phyloP scores from a whole-genome alignment of 805 yeast species.

The Saccharomycopsis sp. region DNA sequence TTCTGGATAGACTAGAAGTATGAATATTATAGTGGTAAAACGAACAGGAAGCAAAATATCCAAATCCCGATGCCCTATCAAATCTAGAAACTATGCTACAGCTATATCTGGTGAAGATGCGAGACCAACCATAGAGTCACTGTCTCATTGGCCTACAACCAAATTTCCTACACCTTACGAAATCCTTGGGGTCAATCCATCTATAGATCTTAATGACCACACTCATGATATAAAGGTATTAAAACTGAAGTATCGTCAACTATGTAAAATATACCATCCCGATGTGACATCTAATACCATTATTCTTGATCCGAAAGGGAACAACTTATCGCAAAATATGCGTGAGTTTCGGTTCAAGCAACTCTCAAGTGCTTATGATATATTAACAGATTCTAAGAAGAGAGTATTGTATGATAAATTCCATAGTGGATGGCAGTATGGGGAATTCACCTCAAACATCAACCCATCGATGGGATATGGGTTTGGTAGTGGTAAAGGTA shows the following conservation, averaged over 20 bases:
- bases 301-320: slow-evolving; percentile 15
- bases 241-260: slow-evolving; percentile 36
- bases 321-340: slow-evolving; percentile 22
- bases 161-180: slow-evolving; percentile 42
- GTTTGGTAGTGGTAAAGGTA: neutral
- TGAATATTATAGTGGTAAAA: neutral
- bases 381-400: slow-evolving; percentile 29
- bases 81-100: neutral
- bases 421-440: slow-evolving; percentile 34
- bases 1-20: too few species aligned
- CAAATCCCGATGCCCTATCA: neutral
- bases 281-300: slow-evolving; percentile 28
- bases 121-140: neutral
- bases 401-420: slow-evolving; percentile 31
- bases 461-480: neutral
- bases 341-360: slow-evolving; percentile 35
- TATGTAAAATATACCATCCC: slow-evolving; percentile 53
- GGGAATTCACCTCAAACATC: neutral
- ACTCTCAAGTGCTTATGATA: slow-evolving; percentile 31
- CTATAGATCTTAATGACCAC: slow-evolving; percentile 12
- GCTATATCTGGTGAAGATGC: neutral
- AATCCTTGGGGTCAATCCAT: slow-evolving; percentile 31
- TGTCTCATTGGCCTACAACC: slow-evolving; percentile 31
- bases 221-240: slow-evolving; percentile 27
- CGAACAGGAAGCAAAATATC: neutral